Base-by-base conservation (phyloP, 768 basidiomycete species). In the Pleurotus giganteus region DNA sequence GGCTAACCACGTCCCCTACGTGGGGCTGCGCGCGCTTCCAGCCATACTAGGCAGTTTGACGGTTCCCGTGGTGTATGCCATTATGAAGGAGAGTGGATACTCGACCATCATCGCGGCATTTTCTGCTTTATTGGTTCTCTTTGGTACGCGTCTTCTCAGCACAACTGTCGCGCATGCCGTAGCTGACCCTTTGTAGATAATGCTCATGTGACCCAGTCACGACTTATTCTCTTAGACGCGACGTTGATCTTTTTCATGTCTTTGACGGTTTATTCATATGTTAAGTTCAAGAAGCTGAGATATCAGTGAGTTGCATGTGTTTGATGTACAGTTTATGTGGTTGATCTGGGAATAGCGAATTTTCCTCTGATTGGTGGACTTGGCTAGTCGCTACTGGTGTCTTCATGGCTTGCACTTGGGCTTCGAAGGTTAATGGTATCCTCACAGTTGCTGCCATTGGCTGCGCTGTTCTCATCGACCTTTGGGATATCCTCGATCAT, bases 11-110 rank as follows among this genome's bases (percentile, higher is more conserved):
- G 94, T 99, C 0, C 95, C 97, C 6, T 99, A 91, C 63, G 84
- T 96, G 50, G 95, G 94, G 59, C 86, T 99, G 84, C 82, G 97
- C 36, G 87, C 91, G 4, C 81, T 98, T 17, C 94, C 94, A 4
- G 97, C 96, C 3, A 82, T 97, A 58, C 77, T 99, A 27, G 93
- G 92, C 46, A 90, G 89, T 72, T 74, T 97, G 24, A 98, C 96
- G 1, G 71, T 98, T 12, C 91, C 95, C 0, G 75, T 98, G 57
- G 86, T 98, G 0, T 99, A 94, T 64, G 88, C 82, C 21, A 98
- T 96, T 69, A 98, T 98, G 97, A 90, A 97, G 71, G 94, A 98
- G 76, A 89, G 89, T 57, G 97, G 97, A 4, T 98, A 96, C 67
- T 94, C 95, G 0, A 91, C 93, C 4, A 73, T 94, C 32, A 84